phyloP scores from a whole-genome alignment of 768 basidiomycete species.

The Suillus subluteus region DNA sequence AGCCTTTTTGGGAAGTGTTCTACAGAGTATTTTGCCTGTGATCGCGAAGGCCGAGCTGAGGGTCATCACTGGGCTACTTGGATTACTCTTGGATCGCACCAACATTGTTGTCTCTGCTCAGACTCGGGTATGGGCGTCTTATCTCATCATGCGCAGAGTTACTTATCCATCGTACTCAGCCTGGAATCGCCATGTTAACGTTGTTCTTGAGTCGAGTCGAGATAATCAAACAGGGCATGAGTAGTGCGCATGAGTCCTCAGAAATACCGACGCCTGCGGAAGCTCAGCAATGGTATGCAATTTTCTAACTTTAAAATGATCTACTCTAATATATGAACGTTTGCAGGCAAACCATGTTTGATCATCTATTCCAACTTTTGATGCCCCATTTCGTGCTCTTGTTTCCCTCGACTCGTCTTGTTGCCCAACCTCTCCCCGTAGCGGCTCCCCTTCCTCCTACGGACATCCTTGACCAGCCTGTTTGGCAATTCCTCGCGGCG shows the following conservation, averaged over 20 bases:
- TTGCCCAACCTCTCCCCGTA: conserved; percentile 41
- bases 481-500: conserved; percentile 94
- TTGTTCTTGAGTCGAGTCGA: conserved; percentile 93
- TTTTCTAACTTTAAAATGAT: not conserved
- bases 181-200: conserved; percentile 89
- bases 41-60: conserved; percentile 80
- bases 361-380: conserved; percentile 83
- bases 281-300: conserved; percentile 72
- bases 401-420: conserved; percentile 88
- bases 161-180: conserved; percentile 49
- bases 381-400: conserved; percentile 75
- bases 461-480: conserved; percentile 82
- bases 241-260: conserved; percentile 51
- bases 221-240: conserved; percentile 78
- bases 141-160: conserved; percentile 3
- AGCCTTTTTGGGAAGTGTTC: conserved; percentile 80
- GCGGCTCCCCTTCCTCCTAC: conserved; percentile 42
- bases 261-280: conserved; percentile 74
- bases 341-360: conserved; percentile 83
- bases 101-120: conserved; percentile 73
- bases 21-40: conserved; percentile 85
- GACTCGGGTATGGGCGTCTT: conserved; percentile 66
- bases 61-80: conserved; percentile 84
- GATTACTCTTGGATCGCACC: conserved; percentile 78
- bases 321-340: not conserved